phyloP scores from a whole-genome alignment of 2,329 filamentous ascomycete species.

The Rhynchosporium graminicola region DNA sequence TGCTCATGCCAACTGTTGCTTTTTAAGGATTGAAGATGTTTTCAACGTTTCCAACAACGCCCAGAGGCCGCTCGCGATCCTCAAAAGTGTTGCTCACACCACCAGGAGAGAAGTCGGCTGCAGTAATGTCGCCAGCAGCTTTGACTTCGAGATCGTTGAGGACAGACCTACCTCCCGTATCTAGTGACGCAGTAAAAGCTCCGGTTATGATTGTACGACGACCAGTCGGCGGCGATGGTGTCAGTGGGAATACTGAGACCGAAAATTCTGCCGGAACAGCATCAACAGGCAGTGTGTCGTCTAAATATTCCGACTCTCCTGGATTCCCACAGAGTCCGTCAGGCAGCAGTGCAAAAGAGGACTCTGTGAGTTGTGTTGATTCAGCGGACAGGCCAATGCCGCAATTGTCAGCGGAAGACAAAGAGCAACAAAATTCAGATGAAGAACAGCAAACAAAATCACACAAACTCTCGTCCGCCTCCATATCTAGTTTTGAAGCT shows the following conservation, averaged over 20 bases:
- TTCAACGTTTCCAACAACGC: slow-evolving; percentile 24
- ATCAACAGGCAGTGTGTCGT: slow-evolving; percentile 33
- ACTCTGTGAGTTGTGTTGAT: slow-evolving; percentile 34
- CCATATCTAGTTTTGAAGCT: slow-evolving; percentile 27
- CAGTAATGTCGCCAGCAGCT: slow-evolving; percentile 12
- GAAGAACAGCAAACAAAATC: slow-evolving; percentile 16
- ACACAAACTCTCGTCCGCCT: slow-evolving; percentile 27
- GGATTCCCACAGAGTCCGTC: slow-evolving; percentile 29
- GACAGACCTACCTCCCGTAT: slow-evolving; percentile 32
- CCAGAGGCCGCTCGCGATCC: slow-evolving; percentile 34
- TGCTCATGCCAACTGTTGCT: not conserved
- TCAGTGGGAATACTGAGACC: slow-evolving; percentile 4
- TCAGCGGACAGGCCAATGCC: slow-evolving; percentile 30
- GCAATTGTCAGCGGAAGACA: slow-evolving; percentile 33
- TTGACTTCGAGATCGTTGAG: slow-evolving; percentile 19
- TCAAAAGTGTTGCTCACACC: slow-evolving; percentile 35
- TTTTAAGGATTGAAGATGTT: slow-evolving; percentile 6
- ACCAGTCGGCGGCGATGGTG: slow-evolving; percentile 30
- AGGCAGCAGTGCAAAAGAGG: slow-evolving; percentile 30
- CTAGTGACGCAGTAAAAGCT: slow-evolving; percentile 24
- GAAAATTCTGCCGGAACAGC: slow-evolving; percentile 19
- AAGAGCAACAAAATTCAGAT: slow-evolving; percentile 17
- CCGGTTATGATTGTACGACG: slow-evolving; percentile 34
- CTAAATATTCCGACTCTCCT: slow-evolving; percentile 35
- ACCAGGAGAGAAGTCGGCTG: slow-evolving; percentile 19